phyloP scores from a whole-genome alignment of 441 rosid genomes.

The Pelargonium australe region DNA sequence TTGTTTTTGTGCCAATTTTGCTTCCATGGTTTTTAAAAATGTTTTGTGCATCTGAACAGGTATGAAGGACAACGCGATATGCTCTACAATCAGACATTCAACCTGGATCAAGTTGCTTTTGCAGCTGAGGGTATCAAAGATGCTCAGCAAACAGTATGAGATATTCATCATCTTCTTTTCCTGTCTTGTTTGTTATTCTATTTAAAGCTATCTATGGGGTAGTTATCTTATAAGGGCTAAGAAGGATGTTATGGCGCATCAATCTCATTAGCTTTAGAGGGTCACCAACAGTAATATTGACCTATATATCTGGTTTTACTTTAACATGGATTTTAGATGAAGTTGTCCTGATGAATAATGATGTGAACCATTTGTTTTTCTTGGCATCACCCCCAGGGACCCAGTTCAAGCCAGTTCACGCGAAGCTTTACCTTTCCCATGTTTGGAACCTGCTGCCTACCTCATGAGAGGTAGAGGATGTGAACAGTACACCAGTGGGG shows the following conservation, averaged over 20 bases:
- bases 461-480: conserved; percentile 43
- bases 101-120: conserved; percentile 95
- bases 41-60: conserved; percentile 36
- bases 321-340: background rate
- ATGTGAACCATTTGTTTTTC: conserved; percentile 26
- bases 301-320: background rate
- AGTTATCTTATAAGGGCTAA: background rate
- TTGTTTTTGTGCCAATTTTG: background rate
- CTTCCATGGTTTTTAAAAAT: background rate
- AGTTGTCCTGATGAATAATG: background rate
- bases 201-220: background rate
- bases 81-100: conserved; percentile 91
- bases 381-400: conserved; percentile 30
- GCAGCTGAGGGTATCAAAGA: conserved; percentile 95
- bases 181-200: background rate
- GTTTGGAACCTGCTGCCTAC: conserved; percentile 40
- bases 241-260: background rate
- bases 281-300: background rate
- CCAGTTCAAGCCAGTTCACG: conserved; percentile 33
- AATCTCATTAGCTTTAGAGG: background rate
- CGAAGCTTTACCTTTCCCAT: conserved; percentile 32
- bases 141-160: conserved; percentile 90
- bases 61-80: conserved; percentile 97
- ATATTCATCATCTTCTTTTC: background rate
- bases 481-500: conserved; percentile 24